Evolutionary conservation across 768 basidiomycete genomes (phyloP).

Genomic region (Amanita muscaria): DNA sequence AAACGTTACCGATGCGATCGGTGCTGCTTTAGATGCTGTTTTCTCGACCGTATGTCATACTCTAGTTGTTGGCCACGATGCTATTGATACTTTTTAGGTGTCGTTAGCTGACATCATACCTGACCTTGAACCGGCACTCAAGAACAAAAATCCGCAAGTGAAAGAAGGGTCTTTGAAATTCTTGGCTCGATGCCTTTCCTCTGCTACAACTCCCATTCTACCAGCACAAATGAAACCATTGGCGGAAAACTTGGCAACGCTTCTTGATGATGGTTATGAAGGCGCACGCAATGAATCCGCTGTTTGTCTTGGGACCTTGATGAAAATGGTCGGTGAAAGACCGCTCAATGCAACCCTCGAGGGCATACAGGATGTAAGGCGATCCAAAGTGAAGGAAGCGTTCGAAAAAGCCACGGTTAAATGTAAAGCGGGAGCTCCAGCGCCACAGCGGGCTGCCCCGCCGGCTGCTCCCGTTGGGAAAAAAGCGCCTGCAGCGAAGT

Average conservation of each 20-base stretch:
- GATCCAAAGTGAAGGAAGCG: constrained; percentile 89
- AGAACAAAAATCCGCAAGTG: constrained; percentile 93
- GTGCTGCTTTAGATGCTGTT: constrained; percentile 79
- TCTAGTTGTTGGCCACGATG: constrained; percentile 9
- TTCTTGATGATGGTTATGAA: constrained; percentile 85
- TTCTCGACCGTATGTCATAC: constrained; percentile 60
- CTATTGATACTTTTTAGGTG: constrained; percentile 38
- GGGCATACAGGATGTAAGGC: constrained; percentile 75
- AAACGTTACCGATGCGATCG: constrained; percentile 84
- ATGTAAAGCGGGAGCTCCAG: constrained; percentile 58
- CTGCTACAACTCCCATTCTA: constrained; percentile 60
- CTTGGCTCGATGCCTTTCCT: constrained; percentile 66
- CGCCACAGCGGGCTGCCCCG: constrained; percentile 40
- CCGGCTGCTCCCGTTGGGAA: constrained; percentile 23
- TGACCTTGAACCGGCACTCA: constrained; percentile 68
- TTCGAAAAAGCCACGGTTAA: constrained; percentile 90
- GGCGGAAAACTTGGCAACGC: constrained; percentile 61
- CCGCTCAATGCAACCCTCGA: constrained; percentile 85
- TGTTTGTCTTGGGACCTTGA: constrained; percentile 75
- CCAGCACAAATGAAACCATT: constrained; percentile 74
- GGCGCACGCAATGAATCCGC: constrained; percentile 90
- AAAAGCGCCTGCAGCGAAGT: constrained; percentile 18
- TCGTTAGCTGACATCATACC: constrained; percentile 74
- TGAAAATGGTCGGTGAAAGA: constrained; percentile 96
- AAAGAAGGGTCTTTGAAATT: constrained; percentile 91